Percentiles rank a stretch among this genome's conserved stretches.
phyloP scores from a whole-genome alignment of 176 grass and related monocot genomes.

The Saccharum officinarum region DNA sequence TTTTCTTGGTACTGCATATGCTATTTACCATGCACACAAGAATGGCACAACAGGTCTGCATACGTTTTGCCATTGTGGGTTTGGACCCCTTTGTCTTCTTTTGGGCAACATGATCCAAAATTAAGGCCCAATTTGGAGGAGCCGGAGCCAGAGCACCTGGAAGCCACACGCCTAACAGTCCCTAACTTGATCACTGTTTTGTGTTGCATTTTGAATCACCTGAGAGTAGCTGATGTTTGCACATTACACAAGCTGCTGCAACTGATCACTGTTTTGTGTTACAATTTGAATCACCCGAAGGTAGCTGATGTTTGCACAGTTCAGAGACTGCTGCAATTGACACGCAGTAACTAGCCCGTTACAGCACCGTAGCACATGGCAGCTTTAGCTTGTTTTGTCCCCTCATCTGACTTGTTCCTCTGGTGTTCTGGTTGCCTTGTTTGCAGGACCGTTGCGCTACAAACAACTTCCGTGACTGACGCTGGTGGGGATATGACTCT shows the following conservation, averaged over 20 bases:
- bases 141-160: not conserved
- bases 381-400: not conserved
- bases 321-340: not conserved
- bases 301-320: not conserved
- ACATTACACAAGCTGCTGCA: not conserved
- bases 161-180: not conserved
- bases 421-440: conserved; percentile 4
- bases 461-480: not conserved
- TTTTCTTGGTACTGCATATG: conserved; percentile 5
- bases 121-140: not conserved
- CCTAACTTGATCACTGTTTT: not conserved
- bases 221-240: not conserved
- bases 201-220: not conserved
- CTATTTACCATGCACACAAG: not conserved
- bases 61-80: not conserved
- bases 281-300: conserved; percentile 10
- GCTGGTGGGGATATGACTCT: not conserved
- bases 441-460: conserved; percentile 12
- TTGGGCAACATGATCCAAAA: not conserved
- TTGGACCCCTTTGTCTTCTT: not conserved
- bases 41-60: not conserved
- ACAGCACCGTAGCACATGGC: not conserved
- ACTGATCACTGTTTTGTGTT: not conserved
- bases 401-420: not conserved
- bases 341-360: not conserved